These are phyloP conservation scores for Hippophae rhamnoides DNA, from an alignment of 306 rosid genomes.

Conservation along the genomic window DNA sequence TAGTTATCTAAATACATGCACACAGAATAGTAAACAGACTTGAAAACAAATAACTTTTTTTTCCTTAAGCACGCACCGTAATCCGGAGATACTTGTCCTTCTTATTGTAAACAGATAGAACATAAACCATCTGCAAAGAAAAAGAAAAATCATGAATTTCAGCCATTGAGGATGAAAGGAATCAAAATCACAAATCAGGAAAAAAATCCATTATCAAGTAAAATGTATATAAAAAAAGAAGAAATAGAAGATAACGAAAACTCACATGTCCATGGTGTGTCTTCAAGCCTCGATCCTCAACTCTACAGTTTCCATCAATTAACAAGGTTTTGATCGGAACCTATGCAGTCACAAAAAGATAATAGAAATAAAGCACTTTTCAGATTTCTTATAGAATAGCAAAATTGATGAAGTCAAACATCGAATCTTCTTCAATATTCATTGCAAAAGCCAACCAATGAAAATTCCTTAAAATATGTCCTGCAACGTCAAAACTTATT, in stretches of 20 bases:
- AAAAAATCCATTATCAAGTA: no score
- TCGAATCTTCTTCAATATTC: not conserved
- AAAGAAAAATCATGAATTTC: no score
- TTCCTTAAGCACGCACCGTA: no score
- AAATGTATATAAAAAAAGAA: slow-evolving; percentile 8
- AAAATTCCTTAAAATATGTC: not conserved
- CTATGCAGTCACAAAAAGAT: slow-evolving; percentile 34
- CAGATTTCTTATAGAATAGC: slow-evolving; percentile 5
- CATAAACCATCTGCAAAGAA: no score
- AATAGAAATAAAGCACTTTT: not conserved
- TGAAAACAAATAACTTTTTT: no score
- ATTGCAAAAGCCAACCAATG: not conserved
- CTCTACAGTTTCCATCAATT: slow-evolving; percentile 97
- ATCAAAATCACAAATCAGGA: no score
- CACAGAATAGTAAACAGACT: no score
- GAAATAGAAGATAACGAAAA: slow-evolving; percentile 13
- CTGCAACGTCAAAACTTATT: not conserved
- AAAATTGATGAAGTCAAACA: not conserved
- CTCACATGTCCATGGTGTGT: slow-evolving; percentile 98
- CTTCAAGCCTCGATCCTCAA: slow-evolving; percentile 98
- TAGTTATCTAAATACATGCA: no score
- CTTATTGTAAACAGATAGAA: no score
- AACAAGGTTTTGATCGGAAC: slow-evolving; percentile 89
- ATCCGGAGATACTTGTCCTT: no score
- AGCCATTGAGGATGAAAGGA: no score